Conservation (phyloP, 1,284 basidiomycete genomes). For the Naganishia cerealis region DNA sequence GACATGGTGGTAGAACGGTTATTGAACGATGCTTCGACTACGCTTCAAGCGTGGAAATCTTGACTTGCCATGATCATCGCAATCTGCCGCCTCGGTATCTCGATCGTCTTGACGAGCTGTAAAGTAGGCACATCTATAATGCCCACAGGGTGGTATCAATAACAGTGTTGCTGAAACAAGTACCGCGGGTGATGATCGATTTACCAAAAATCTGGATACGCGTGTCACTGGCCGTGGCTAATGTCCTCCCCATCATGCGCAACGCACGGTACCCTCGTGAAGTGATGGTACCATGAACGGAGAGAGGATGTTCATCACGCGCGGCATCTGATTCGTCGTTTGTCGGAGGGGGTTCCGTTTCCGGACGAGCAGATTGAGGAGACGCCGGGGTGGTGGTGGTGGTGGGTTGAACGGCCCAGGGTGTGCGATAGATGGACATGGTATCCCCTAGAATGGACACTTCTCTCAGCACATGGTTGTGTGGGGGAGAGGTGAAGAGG, state of each 20-base stretch:
- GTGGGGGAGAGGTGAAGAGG: no score
- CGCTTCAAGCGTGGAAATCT: not conserved
- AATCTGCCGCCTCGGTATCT: conserved; percentile 11
- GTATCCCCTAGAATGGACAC: not conserved
- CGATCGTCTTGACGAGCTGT: conserved; percentile 4
- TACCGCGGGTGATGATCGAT: not conserved
- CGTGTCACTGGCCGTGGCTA: conserved; percentile 1
- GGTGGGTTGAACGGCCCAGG: not conserved
- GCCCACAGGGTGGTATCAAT: not conserved
- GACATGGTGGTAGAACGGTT: not conserved
- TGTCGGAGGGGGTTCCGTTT: not conserved
- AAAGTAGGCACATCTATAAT: conserved; percentile 8
- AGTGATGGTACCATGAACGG: conserved; percentile 1
- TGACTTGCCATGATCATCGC: conserved; percentile 14
- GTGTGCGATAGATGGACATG: conserved; percentile 9
- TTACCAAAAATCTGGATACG: conserved; percentile 16
- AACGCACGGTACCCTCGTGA: conserved; percentile 15
- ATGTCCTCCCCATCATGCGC: not conserved
- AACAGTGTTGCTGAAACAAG: not conserved
- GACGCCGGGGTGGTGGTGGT: not conserved
- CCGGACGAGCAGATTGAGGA: not conserved
- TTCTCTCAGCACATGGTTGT: not conserved
- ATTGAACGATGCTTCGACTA: not conserved
- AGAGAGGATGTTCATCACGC: not conserved
- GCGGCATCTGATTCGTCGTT: not conserved